These are phyloP conservation scores for Aspergillus bridgeri DNA, from an alignment of 495 filamentous ascomycete species.

Conservation along the genomic window DNA sequence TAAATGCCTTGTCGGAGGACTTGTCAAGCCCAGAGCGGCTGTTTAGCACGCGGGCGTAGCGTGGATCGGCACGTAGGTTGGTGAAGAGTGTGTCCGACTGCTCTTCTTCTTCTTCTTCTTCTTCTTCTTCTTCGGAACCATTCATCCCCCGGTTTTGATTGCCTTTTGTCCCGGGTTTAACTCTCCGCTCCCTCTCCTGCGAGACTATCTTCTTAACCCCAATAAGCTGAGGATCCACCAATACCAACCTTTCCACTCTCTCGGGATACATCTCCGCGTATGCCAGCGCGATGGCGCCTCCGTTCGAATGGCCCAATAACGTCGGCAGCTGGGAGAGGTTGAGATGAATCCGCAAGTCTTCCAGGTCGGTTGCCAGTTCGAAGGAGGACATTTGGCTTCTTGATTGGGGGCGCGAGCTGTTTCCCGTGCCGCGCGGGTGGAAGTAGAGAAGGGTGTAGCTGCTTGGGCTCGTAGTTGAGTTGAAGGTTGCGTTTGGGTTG, in stretches of 20 bases:
- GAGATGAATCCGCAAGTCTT: constrained; percentile 18
- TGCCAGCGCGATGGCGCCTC: constrained; percentile 20
- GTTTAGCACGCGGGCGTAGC: constrained; percentile 6
- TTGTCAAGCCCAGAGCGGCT: background rate
- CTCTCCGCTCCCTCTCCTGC: too few relatives aligned
- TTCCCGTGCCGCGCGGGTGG: constrained; percentile 14
- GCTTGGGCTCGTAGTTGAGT: background rate
- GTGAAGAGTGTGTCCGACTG: too few relatives aligned
- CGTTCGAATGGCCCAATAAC: constrained; percentile 22
- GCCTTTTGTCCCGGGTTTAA: background rate
- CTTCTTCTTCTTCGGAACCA: too few relatives aligned
- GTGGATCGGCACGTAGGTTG: background rate
- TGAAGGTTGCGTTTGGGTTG: background rate
- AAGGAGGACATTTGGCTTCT: constrained; percentile 12
- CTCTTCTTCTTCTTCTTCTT: background rate
- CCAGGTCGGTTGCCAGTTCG: constrained; percentile 16
- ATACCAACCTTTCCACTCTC: constrained; percentile 16
- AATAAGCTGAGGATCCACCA: constrained; percentile 15
- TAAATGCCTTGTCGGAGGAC: constrained; percentile 13
- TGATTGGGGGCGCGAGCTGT: constrained; percentile 2
- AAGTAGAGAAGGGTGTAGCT: constrained; percentile 12
- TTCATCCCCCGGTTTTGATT: background rate
- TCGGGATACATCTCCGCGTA: constrained; percentile 22
- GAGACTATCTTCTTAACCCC: background rate
- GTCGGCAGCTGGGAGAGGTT: constrained; percentile 5